phyloP scores from a whole-genome alignment of 1,284 basidiomycete species.

The Irpex rosettiformis region DNA sequence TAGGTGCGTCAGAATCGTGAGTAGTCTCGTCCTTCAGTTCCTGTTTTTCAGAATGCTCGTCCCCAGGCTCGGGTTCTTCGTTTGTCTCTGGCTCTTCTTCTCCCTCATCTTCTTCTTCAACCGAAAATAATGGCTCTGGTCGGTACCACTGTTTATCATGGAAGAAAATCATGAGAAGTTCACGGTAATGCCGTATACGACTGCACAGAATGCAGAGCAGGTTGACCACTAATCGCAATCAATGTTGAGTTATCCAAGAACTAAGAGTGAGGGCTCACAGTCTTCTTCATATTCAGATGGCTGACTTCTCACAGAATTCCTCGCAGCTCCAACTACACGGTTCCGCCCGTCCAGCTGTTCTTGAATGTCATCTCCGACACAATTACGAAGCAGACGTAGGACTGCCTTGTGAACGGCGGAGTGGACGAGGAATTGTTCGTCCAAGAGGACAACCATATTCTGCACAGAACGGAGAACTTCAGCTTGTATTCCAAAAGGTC shows the following conservation, averaged over 20 bases:
- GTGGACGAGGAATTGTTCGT: constrained; percentile 90
- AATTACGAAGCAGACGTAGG: constrained; percentile 80
- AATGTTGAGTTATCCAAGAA: constrained; percentile 7
- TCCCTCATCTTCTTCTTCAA: constrained; percentile 66
- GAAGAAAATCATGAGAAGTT: constrained; percentile 93
- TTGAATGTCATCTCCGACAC: constrained; percentile 87
- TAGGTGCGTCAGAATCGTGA: constrained; percentile 48
- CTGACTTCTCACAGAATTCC: constrained; percentile 58
- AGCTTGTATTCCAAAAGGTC: constrained; percentile 82
- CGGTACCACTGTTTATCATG: constrained; percentile 86
- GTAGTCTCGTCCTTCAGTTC: neutral
- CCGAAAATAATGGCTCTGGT: constrained; percentile 63
- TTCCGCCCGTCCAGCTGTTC: constrained; percentile 76
- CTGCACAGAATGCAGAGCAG: constrained; percentile 89
- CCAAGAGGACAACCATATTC: constrained; percentile 85
- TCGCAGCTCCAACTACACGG: constrained; percentile 79
- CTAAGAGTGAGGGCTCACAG: constrained; percentile 45
- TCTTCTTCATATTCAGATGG: constrained; percentile 87
- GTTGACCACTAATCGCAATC: constrained; percentile 66
- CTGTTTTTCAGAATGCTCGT: neutral
- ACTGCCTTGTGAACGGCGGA: constrained; percentile 89
- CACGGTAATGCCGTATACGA: constrained; percentile 84
- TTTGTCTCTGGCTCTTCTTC: constrained; percentile 40
- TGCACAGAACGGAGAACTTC: constrained; percentile 82
- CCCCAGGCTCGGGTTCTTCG: constrained; percentile 19